Base-by-base conservation (phyloP, 306 rosid species). In the Fragaria iinumae region DNA sequence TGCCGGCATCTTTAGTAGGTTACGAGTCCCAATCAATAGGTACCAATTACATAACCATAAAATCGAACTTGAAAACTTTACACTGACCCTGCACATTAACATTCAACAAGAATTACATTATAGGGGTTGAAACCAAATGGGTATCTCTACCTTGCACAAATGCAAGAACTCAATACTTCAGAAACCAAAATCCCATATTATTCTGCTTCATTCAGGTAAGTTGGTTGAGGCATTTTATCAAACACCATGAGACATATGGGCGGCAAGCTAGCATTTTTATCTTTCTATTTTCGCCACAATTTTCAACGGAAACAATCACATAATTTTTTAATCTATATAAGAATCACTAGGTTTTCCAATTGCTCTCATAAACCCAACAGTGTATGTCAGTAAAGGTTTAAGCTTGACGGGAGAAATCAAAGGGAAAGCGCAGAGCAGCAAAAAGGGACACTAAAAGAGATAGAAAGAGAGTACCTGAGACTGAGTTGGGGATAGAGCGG, bases 1-100 rank as follows among this genome's bases (percentile, higher is more conserved):
- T 45, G 87, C 85, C 32, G 90, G 86, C 98, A 94, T 94, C 17
- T 80, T 87, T 84, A 43, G 11, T n/a, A 67, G 56, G 69, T 41
- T 48, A 14, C 56, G 39, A 70, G 69, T 38, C 38, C 2, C 60
- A 69, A 50, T 41, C 18, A 71, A 72, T 66, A 47, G 16, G 41
- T 25, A 74, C 67, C 47, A 41, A 14, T 56, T 14, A 73, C n/a
- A 5, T 4, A 57, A 41, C 39, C 77, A 73, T 41, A 20, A 4
- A 8, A 56, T 55, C 14, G 25, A 80, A 10, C 76, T 48, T 3
- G 14, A 43, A 14, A 71, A 39, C 29, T 39, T 41, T 20, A 8
- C 23, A 76, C 47, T 17, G 9, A 72, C n/a, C 16, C 84, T 81
- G 77, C 47, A 64, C 47, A 79, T 21, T 50, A 14, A 11, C 49